These are phyloP conservation scores for Trametes hirsuta DNA, from an alignment of 1,284 basidiomycete species.

Conservation along the genomic window DNA sequence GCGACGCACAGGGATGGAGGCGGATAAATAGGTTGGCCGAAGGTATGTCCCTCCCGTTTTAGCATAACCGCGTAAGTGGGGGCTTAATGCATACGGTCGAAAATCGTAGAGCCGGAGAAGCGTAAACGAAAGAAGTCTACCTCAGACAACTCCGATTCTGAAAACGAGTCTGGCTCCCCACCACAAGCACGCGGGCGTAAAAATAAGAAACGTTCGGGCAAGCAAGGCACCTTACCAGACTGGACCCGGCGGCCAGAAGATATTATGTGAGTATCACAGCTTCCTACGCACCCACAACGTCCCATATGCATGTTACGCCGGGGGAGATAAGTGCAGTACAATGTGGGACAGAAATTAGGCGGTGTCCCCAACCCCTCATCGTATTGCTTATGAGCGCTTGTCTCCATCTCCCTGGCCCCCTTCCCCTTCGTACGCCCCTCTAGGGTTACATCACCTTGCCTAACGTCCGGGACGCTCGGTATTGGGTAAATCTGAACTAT, in stretches of 20 bases:
- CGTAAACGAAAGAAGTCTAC: constrained; percentile 14
- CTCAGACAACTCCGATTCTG: constrained; percentile 25
- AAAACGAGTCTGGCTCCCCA: constrained; percentile 35
- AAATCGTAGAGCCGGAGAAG: constrained; percentile 16
- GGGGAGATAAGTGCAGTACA: too few relatives aligned
- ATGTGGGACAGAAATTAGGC: too few relatives aligned
- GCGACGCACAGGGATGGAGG: constrained; percentile 59
- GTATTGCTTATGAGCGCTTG: too few relatives aligned
- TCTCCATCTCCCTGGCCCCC: too few relatives aligned
- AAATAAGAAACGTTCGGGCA: constrained; percentile 39
- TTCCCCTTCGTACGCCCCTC: too few relatives aligned
- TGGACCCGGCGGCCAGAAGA: constrained; percentile 33
- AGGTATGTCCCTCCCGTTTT: constrained; percentile 42
- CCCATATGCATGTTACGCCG: too few relatives aligned
- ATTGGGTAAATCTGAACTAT: too few relatives aligned
- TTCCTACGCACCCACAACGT: background rate
- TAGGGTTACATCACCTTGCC: too few relatives aligned
- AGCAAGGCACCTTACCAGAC: constrained; percentile 23
- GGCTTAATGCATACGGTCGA: background rate
- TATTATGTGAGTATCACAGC: constrained; percentile 25
- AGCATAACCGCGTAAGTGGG: background rate
- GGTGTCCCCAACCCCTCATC: too few relatives aligned
- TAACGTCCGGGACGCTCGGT: too few relatives aligned
- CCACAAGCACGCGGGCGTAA: constrained; percentile 40
- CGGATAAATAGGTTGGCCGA: constrained; percentile 55